Base-by-base conservation (phyloP, 2,329 filamentous ascomycete genomes). In the Bipolaris victoriae region DNA sequence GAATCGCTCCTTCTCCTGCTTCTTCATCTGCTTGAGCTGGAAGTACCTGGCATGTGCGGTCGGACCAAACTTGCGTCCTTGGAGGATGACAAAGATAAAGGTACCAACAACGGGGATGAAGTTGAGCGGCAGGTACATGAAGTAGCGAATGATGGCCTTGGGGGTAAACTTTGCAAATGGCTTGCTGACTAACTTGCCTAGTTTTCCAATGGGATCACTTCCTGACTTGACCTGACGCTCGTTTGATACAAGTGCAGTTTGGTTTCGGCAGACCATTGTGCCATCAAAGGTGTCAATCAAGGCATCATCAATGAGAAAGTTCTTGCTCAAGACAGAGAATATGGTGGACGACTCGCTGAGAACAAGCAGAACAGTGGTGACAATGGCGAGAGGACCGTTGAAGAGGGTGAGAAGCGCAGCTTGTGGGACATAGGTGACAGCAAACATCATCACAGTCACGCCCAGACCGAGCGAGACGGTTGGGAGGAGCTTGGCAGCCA, bases 21-120 rank as follows among this genome's bases (percentile, higher is more conserved):
- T 77, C 41, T 85, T 85, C 91, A 92, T 96, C 46, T 86, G 85
- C 80, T 97, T 98, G 60, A 98, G 83, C 79, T 96, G 91, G 76
- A 97, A 97, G 78, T 97, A 97, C 78, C 95, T 75, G 3, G 76
- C 73, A 70, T 86, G 83, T 36, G 81, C 80, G 0, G 79, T 79
- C 39, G 86, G 85, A 2, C 83, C 86, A 24, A 79, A 73, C 56
- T 79, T 80, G 67, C 76, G 76, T 16, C 78, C 80, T 76, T 97
- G 92, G 15, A 96, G 74, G 26, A 90, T 74, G 33, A 97, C 84
- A 76, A 96, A 98, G 4, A 92, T 79, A 7, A 88, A 80, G 0
- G 93, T 97, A 5, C 94, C 94, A 16, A 97, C 86, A 0, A 97
- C 84, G 0, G 94, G 94, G 50, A 98, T 92, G 73, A 97, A 92